phyloP scores from a whole-genome alignment of 2,329 filamentous ascomycete species.

The Sclerotinia spermophila region DNA sequence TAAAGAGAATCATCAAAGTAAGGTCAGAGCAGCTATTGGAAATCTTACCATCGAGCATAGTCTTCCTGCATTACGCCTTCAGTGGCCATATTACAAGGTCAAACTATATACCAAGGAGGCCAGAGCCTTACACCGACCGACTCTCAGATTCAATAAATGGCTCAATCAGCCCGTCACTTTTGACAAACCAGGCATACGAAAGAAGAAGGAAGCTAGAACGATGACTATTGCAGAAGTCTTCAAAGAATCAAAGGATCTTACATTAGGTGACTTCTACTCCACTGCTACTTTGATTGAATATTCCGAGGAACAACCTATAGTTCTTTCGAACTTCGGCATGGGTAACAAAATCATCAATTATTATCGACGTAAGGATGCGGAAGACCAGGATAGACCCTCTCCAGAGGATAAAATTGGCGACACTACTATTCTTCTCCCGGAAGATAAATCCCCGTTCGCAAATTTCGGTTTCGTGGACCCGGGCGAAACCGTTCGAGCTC shows the following conservation, averaged over 20 bases:
- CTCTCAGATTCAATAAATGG: constrained; percentile 66
- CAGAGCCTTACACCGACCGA: constrained; percentile 79
- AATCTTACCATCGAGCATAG: constrained; percentile 93
- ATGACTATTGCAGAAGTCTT: constrained; percentile 77
- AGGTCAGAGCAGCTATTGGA: constrained; percentile 86
- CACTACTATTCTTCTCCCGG: constrained; percentile 78
- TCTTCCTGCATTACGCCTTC: constrained; percentile 82
- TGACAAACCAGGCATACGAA: constrained; percentile 66
- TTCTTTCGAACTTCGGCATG: constrained; percentile 97
- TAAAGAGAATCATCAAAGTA: constrained; percentile 95
- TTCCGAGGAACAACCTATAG: constrained; percentile 86
- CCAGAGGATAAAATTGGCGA: constrained; percentile 73
- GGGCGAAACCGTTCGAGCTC: constrained; percentile 82
- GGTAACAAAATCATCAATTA: constrained; percentile 95
- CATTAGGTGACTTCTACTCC: constrained; percentile 77
- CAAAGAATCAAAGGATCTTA: constrained; percentile 74
- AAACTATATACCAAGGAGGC: constrained; percentile 69
- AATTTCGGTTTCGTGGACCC: constrained; percentile 91
- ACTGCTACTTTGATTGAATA: constrained; percentile 88
- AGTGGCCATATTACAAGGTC: constrained; percentile 95
- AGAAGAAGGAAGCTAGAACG: constrained; percentile 78
- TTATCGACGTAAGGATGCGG: constrained; percentile 77
- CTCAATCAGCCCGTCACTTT: constrained; percentile 68
- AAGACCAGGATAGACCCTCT: constrained; percentile 44
- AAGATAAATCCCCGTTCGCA: constrained; percentile 94